Conservation (phyloP, 2,329 filamentous ascomycete species). For the Trichoderma breve region DNA sequence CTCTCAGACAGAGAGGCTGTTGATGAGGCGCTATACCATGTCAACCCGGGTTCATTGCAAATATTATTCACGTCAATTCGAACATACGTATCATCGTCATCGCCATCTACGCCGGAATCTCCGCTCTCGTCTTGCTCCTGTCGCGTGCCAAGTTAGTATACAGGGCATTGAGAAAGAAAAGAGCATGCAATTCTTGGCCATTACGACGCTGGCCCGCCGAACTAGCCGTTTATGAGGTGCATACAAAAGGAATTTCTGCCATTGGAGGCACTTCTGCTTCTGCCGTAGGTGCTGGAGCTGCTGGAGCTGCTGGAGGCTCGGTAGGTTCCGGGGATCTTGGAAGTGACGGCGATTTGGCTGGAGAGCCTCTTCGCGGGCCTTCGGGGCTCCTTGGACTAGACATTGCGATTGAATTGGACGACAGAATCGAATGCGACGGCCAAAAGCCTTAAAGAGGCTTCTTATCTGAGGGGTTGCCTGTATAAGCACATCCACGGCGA, state of each 20-base stretch:
- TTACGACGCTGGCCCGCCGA: not conserved
- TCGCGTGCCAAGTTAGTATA: not conserved
- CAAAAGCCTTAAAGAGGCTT: not conserved
- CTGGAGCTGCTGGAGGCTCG: not conserved
- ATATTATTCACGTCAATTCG: not conserved
- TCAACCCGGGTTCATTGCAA: not conserved
- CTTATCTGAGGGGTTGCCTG: not conserved
- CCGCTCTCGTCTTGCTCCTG: not conserved
- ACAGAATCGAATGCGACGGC: not conserved
- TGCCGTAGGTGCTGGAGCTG: not conserved
- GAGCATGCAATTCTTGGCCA: too few species aligned
- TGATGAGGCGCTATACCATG: slow-evolving; percentile 17
- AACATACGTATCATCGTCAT: slow-evolving; percentile 4
- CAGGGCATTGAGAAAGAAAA: not conserved
- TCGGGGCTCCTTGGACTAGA: not conserved
- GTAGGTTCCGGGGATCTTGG: not conserved
- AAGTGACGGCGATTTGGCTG: not conserved
- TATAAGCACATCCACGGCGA: not conserved
- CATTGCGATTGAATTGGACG: not conserved
- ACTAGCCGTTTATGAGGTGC: not conserved
- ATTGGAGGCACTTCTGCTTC: not conserved
- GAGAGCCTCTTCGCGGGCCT: not conserved
- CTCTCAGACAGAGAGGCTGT: slow-evolving; percentile 34
- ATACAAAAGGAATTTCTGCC: slow-evolving; percentile 15
- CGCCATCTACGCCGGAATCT: slow-evolving; percentile 7